Conservation (phyloP, 305 asterid species). For the Andrographis paniculata region DNA sequence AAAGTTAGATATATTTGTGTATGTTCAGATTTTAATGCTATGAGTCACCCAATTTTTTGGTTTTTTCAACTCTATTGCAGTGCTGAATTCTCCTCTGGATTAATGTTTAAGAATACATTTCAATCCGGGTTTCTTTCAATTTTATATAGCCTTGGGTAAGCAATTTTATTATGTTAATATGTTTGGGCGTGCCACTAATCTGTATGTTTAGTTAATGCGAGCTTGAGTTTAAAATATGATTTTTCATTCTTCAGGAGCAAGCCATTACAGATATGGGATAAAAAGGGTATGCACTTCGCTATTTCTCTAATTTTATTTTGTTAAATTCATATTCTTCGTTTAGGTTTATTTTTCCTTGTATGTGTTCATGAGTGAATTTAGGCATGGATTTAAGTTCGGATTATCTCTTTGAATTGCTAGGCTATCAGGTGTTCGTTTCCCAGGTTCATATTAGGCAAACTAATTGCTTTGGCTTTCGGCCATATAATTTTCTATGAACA, state of each 20-base stretch:
- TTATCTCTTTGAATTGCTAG: too few species aligned
- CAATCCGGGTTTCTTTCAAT: conserved; percentile 93
- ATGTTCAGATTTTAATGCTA: too few species aligned
- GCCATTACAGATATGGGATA: conserved; percentile 98
- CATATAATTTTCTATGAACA: too few species aligned
- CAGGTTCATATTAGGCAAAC: too few species aligned
- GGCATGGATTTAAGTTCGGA: too few species aligned
- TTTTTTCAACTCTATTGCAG: too few species aligned
- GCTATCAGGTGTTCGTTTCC: too few species aligned
- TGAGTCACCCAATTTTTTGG: too few species aligned
- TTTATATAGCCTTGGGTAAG: conserved; percentile 90
- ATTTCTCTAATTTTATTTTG: not conserved
- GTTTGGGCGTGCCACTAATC: not conserved
- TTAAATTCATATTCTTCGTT: not conserved
- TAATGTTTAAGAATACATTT: conserved; percentile 96
- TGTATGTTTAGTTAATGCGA: conserved; percentile 1
- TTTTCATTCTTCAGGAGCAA: conserved; percentile 62
- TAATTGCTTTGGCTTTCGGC: too few species aligned
- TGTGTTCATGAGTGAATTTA: too few species aligned
- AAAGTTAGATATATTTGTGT: too few species aligned
- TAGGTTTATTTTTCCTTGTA: not conserved
- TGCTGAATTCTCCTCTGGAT: too few species aligned
- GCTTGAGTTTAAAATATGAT: not conserved
- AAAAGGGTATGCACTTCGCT: conserved; percentile 49
- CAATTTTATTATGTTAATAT: not conserved